Conservation (phyloP, 2,329 filamentous ascomycete genomes). For the Atkinsonella hypoxylon region DNA sequence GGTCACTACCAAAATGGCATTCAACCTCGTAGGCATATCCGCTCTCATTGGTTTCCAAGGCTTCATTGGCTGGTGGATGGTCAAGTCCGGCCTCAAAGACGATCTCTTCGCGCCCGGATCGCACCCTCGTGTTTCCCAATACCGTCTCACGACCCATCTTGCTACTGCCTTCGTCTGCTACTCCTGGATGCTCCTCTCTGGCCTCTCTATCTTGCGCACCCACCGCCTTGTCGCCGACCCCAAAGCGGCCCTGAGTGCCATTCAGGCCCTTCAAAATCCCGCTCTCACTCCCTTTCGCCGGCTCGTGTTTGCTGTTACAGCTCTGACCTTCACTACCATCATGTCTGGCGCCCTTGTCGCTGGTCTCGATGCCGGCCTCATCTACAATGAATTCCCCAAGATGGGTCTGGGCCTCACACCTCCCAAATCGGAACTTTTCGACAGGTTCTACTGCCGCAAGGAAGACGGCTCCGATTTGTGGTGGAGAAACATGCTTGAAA, state of each 20-base stretch:
- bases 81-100: conserved; percentile 89
- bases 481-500: conserved; percentile 98
- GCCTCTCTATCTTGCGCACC: conserved; percentile 70
- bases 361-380: conserved; percentile 87
- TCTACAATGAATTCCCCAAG: conserved; percentile 97
- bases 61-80: conserved; percentile 98
- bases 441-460: conserved; percentile 71
- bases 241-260: conserved; percentile 43
- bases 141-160: conserved; percentile 80
- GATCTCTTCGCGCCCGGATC: conserved; percentile 86
- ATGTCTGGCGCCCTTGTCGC: conserved; percentile 92
- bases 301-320: conserved; percentile 56
- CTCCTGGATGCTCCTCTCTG: conserved; percentile 85
- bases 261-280: conserved; percentile 53
- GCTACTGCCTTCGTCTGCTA: conserved; percentile 89
- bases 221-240: conserved; percentile 60
- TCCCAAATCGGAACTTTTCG: conserved; percentile 71
- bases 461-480: conserved; percentile 72
- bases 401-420: conserved; percentile 83
- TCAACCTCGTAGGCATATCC: conserved; percentile 70
- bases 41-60: conserved; percentile 89
- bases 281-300: conserved; percentile 62
- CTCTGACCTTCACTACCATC: conserved; percentile 75
- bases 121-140: conserved; percentile 88
- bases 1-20: conserved; percentile 67